phyloP scores from a whole-genome alignment of 2,329 filamentous ascomycete species.

The Lasiodiplodia hormozganensis region DNA sequence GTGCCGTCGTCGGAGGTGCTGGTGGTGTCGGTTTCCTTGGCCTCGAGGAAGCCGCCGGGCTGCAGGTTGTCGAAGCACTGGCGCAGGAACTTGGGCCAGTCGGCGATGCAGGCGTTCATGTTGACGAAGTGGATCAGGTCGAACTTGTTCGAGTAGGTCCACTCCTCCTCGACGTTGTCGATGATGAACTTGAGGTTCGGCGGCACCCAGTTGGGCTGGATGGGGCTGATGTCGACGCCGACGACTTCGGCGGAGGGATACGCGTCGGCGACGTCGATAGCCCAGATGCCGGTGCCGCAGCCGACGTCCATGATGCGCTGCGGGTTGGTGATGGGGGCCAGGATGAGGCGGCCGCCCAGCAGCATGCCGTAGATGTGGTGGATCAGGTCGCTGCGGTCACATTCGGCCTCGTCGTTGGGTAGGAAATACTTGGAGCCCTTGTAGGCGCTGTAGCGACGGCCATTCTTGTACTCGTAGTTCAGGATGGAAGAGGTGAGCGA shows the following conservation, averaged over 20 bases:
- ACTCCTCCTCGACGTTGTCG: constrained; percentile 52
- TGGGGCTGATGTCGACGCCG: constrained; percentile 56
- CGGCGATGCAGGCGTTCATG: constrained; percentile 36
- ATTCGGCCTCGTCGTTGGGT: constrained; percentile 49
- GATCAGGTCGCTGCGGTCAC: constrained; percentile 43
- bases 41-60: constrained; percentile 60
- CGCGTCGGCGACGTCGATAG: constrained; percentile 43
- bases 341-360: constrained; percentile 45
- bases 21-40: constrained; percentile 50
- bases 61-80: constrained; percentile 46
- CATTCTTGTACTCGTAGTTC: constrained; percentile 27
- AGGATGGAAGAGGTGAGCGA: constrained; percentile 21
- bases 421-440: constrained; percentile 43
- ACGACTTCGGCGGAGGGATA: constrained; percentile 45
- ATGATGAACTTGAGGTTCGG: constrained; percentile 58
- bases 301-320: constrained; percentile 43
- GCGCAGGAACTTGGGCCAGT: constrained; percentile 38
- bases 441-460: constrained; percentile 45
- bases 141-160: constrained; percentile 38
- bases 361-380: constrained; percentile 48
- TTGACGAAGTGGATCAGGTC: constrained; percentile 37
- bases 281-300: constrained; percentile 44
- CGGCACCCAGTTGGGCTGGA: constrained; percentile 55
- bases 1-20: constrained; percentile 20
- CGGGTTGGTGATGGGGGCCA: constrained; percentile 38